Base-by-base conservation (phyloP, 257 asterid genomes). In the Catharanthus roseus region DNA sequence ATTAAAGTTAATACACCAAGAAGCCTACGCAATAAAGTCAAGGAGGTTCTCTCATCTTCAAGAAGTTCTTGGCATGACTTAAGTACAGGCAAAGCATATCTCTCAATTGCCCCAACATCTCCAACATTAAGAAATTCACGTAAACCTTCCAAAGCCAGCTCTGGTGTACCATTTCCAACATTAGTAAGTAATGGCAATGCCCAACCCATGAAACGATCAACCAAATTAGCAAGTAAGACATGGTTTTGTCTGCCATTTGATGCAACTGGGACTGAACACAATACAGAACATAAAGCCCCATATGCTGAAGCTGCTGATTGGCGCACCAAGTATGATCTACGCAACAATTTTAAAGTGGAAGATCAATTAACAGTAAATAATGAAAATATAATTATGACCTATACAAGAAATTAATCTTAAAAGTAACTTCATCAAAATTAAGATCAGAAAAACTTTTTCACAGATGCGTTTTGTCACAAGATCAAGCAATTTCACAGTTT, bases 31-130 rank as follows among this genome's bases (percentile, higher is more conserved):
- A 95, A 77, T 79, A 89, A 82, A 79, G 73, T 88, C 89, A 89
- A 68, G 77, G 99, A 86, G 80, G 96, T 95, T 79, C 96, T 89
- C 84, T 91, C 99, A 47, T 95, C 99, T 79, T 95, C 99, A 50
- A 95, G 97, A 85, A 95, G 91, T 79, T 91, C 97, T 80, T 91
- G 96, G 82, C 97, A 95, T 68, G 97, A 89, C 82, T 89, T 95
- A 76, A 95, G 96, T 80, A 95, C 86, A 65, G 97, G 92, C 83
- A 89, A 78, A 51, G 96, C 96, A 87, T 86, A 91, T 77, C 96
- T 86, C 87, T 95, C 99, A 71, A 88, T 84, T 70, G 97, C 87
- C 74, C 88, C 89, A 80, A 84, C 90, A 71, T 95, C 99, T 73
- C 96, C 96, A 65, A 86, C 88, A 80, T 78, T 87, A 68, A 95